Conservation (phyloP, 768 basidiomycete genomes). For the Strobilomyces echinocephalus region DNA sequence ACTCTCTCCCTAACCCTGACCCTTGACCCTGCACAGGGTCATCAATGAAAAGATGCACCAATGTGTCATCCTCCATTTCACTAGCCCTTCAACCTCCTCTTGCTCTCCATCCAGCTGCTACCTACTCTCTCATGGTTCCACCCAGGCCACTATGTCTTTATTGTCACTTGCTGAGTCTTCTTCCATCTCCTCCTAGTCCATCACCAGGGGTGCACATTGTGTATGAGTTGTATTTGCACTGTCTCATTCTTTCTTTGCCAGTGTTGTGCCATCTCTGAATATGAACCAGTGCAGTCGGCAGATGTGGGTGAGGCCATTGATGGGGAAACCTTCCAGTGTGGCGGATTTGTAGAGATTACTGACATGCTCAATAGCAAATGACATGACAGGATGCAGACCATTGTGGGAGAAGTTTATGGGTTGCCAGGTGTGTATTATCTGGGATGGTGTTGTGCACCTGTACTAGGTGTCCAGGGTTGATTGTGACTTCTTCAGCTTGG, state of each 20-base stretch:
- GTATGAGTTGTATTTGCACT: no score
- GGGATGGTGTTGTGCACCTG: constrained; percentile 28
- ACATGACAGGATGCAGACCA: constrained; percentile 30
- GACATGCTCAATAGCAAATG: neutral
- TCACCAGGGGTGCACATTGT: no score
- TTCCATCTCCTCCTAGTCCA: no score
- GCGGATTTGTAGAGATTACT: neutral
- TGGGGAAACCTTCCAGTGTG: neutral
- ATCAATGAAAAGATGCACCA: neutral
- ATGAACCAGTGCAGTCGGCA: neutral
- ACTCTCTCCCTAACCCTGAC: neutral
- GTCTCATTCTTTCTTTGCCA: neutral
- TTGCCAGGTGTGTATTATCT: constrained; percentile 20
- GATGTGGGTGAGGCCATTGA: neutral
- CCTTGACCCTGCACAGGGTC: neutral
- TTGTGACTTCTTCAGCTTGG: neutral
- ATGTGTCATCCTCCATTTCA: neutral
- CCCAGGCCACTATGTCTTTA: no score
- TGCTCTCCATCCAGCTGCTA: neutral
- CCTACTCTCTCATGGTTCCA: no score
- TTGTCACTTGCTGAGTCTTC: no score
- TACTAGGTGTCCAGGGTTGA: neutral
- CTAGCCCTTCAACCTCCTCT: neutral
- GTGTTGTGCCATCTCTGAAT: neutral
- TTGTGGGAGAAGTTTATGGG: constrained; percentile 27